phyloP scores from a whole-genome alignment of 1,139 yeast species.

The Yamadazyma siamensis region DNA sequence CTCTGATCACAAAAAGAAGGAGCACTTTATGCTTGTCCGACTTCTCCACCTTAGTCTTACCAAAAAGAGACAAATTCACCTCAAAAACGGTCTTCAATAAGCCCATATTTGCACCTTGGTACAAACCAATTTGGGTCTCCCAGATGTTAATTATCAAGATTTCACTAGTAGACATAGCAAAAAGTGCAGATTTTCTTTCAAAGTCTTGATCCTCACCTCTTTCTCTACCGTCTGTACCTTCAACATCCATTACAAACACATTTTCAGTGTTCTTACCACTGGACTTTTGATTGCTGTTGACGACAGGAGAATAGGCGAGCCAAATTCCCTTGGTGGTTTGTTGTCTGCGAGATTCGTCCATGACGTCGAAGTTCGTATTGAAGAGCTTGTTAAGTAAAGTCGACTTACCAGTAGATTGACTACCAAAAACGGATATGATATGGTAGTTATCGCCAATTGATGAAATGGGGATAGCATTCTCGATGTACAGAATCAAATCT shows the following conservation, averaged over 20 bases:
- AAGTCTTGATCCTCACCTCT: constrained; percentile 98
- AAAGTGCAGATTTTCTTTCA: constrained; percentile 92
- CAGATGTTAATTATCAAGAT: constrained; percentile 88
- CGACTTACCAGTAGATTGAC: constrained; percentile 95
- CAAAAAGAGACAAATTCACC: constrained; percentile 83
- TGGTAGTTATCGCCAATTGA: constrained; percentile 72
- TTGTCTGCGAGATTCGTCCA: constrained; percentile 79
- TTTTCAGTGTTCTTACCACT: constrained; percentile 24
- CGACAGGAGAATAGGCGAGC: constrained; percentile 64
- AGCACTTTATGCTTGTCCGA: constrained; percentile 61
- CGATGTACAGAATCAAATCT: constrained; percentile 33
- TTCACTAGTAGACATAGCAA: constrained; percentile 91
- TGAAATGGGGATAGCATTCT: constrained; percentile 26
- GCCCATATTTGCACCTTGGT: constrained; percentile 98
- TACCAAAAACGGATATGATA: constrained; percentile 92
- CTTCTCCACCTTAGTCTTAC: constrained; percentile 32
- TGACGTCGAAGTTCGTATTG: constrained; percentile 85
- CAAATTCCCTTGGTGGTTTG: constrained; percentile 96
- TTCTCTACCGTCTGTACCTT: constrained; percentile 97
- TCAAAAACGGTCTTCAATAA: constrained; percentile 92
- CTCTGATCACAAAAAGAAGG: constrained; percentile 85
- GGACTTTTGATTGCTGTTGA: constrained; percentile 20
- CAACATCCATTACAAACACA: constrained; percentile 90
- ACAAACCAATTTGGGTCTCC: constrained; percentile 96
- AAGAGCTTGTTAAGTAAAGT: constrained; percentile 82